A percentile compares a stretch with the other conserved stretches of the same genome.
Conservation (phyloP, 2,329 filamentous ascomycete genomes). For the Metarhizium brunneum region DNA sequence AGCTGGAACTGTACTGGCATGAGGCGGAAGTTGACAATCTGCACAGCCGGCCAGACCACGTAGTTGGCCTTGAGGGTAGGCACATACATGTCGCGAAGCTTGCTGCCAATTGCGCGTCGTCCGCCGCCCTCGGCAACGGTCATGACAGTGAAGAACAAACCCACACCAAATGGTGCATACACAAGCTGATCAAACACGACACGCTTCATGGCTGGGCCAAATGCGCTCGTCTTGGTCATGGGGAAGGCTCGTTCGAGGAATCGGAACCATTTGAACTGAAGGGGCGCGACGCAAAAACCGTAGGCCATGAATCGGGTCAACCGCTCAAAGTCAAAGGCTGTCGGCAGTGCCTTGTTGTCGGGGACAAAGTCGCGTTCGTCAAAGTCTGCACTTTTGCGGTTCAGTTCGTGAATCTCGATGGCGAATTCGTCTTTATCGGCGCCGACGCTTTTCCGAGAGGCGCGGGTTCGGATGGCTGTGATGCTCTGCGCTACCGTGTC, state of each 20-base stretch:
- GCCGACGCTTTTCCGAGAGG: slow-evolving; percentile 52
- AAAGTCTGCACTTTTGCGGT: slow-evolving; percentile 65
- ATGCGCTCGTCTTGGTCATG: slow-evolving; percentile 65
- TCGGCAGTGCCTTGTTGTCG: slow-evolving; percentile 52
- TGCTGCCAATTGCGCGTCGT: slow-evolving; percentile 65
- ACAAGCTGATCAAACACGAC: slow-evolving; percentile 88
- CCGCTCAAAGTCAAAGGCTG: slow-evolving; percentile 91
- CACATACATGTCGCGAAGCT: slow-evolving; percentile 88
- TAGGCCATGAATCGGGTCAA: slow-evolving; percentile 95
- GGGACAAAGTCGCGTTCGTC: slow-evolving; percentile 58
- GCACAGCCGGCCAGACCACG: slow-evolving; percentile 88
- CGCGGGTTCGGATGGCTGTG: slow-evolving; percentile 66
- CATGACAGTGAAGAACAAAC: slow-evolving; percentile 91
- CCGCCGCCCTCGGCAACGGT: slow-evolving; percentile 90
- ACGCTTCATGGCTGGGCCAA: slow-evolving; percentile 74
- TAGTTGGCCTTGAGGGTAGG: slow-evolving; percentile 95
- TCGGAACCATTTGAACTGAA: slow-evolving; percentile 94
- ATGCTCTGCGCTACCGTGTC: slow-evolving; percentile 94
- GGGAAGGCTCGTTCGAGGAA: slow-evolving; percentile 78
- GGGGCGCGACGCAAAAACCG: slow-evolving; percentile 88
- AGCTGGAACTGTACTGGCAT: slow-evolving; percentile 96
- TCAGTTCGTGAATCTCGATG: slow-evolving; percentile 82
- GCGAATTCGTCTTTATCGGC: slow-evolving; percentile 59
- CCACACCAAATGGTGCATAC: slow-evolving; percentile 84
- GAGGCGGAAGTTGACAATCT: slow-evolving; percentile 91